Evolutionary conservation across 2,329 filamentous ascomycete genomes (phyloP).

Genomic region (Cladosporium cucumerinum): DNA sequence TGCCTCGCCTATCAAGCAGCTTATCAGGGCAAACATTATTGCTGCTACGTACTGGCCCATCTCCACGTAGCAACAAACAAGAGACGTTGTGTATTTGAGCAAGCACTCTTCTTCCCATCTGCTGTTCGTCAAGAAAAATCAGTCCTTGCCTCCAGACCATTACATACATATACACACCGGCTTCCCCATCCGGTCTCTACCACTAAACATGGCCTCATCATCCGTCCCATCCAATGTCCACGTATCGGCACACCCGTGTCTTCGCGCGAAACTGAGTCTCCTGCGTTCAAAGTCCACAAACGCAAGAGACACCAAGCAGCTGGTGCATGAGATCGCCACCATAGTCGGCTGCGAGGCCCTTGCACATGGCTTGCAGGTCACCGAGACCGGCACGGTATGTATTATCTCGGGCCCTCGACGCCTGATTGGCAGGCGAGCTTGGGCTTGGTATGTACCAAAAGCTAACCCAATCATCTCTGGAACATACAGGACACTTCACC

Average conservation of each 20-base stretch:
- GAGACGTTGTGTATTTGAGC: not conserved
- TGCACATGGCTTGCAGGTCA: constrained; percentile 56
- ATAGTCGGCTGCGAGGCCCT: constrained; percentile 83
- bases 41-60: constrained; percentile 2
- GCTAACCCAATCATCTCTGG: not conserved
- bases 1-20: constrained; percentile 15
- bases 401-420: constrained; percentile 1
- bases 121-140: not conserved
- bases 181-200: not conserved
- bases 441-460: not conserved
- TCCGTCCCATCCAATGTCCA: constrained; percentile 58
- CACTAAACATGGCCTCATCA: constrained; percentile 28
- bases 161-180: not conserved
- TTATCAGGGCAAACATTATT: constrained; percentile 14
- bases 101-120: not conserved
- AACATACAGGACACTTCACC: constrained; percentile 66
- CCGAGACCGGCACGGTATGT: constrained; percentile 62
- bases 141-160: not conserved
- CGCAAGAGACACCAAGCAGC: constrained; percentile 71
- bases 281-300: constrained; percentile 70
- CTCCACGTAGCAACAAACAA: constrained; percentile 14
- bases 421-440: not conserved
- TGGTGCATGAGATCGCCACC: constrained; percentile 82
- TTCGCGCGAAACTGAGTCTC: constrained; percentile 84
- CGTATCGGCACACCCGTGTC: constrained; percentile 80